A percentile compares a stretch with the other conserved stretches of the same genome.
phyloP scores from a whole-genome alignment of 2,329 filamentous ascomycete species.

The Xylaria sp. region DNA sequence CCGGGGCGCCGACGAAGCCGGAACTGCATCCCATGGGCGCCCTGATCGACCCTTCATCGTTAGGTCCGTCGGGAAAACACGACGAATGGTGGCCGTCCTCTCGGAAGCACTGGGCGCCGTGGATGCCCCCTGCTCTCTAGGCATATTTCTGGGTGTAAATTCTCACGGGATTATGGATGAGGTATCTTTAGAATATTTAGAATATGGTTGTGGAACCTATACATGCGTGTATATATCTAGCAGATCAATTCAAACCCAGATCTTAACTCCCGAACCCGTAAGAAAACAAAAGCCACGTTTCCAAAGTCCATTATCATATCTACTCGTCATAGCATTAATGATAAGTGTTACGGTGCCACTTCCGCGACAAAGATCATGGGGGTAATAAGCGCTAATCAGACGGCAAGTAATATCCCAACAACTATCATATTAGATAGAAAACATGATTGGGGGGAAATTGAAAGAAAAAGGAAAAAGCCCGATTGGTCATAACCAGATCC shows the following conservation, averaged over 20 bases:
- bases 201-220: neutral
- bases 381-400: too few species aligned
- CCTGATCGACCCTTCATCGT: slow-evolving; percentile 12
- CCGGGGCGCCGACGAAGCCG: slow-evolving; percentile 21
- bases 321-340: neutral
- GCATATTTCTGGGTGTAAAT: neutral
- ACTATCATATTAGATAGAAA: too few species aligned
- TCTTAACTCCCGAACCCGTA: neutral
- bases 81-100: slow-evolving; percentile 22
- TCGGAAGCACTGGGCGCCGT: slow-evolving; percentile 31
- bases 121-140: slow-evolving; percentile 21
- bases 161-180: neutral
- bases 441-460: too few species aligned
- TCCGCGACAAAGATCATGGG: neutral
- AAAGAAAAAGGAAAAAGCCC: too few species aligned
- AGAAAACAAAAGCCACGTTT: neutral
- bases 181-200: neutral
- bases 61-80: slow-evolving; percentile 11
- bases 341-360: neutral
- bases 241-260: neutral
- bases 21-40: slow-evolving; percentile 18
- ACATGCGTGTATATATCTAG: neutral
- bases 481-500: too few species aligned
- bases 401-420: too few species aligned
- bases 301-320: neutral